Percentiles rank a stretch among this genome's conserved stretches.
These are phyloP conservation scores for Silene conica DNA, from an alignment of 148 eudicot genomes.

Conservation along the genomic window DNA sequence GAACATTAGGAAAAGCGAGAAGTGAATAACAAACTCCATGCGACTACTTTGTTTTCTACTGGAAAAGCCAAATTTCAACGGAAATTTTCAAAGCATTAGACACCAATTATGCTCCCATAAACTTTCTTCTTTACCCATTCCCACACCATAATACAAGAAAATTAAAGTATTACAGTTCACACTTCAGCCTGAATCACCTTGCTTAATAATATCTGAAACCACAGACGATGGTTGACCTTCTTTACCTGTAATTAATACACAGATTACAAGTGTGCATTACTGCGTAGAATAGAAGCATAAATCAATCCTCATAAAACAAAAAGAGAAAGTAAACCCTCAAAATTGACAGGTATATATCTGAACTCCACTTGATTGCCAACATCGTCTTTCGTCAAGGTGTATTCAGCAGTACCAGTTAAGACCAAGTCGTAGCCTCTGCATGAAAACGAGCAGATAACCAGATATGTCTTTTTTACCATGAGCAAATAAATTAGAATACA, in stretches of 20 bases:
- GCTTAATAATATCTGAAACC: slow-evolving; percentile 61
- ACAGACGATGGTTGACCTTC: slow-evolving; percentile 72
- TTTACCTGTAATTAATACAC: slow-evolving; percentile 57
- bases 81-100: background rate
- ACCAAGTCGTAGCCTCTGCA: slow-evolving; percentile 61
- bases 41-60: too few relatives aligned
- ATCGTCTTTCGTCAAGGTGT: slow-evolving; percentile 69
- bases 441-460: slow-evolving; percentile 13
- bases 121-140: background rate
- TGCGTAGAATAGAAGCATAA: background rate
- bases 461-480: background rate
- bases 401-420: slow-evolving; percentile 74
- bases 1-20: too few relatives aligned
- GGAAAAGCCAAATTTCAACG: background rate
- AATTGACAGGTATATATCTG: slow-evolving; percentile 77
- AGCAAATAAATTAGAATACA: background rate
- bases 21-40: too few relatives aligned
- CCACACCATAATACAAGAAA: background rate
- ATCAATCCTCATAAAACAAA: slow-evolving; percentile 7
- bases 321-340: slow-evolving; percentile 58
- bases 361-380: slow-evolving; percentile 70
- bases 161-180: background rate
- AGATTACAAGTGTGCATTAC: slow-evolving; percentile 5
- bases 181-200: slow-evolving; percentile 41
- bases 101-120: background rate